Evolutionary conservation across 495 filamentous ascomycete genomes (phyloP).

Genomic region (Talaromyces wortmannii): DNA sequence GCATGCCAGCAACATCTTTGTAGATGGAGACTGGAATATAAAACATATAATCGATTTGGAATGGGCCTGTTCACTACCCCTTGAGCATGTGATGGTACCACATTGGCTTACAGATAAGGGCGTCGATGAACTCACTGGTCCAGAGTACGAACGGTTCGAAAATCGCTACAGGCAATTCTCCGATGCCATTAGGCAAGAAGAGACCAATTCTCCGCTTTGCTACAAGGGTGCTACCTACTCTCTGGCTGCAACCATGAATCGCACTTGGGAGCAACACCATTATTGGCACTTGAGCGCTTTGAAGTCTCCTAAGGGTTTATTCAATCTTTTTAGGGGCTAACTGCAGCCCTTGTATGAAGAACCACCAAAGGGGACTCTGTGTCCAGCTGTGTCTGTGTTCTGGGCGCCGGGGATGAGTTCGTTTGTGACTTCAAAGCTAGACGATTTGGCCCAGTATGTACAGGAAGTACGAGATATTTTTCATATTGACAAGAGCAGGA

Average conservation of each 20-base stretch:
- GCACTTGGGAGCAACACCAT: background rate
- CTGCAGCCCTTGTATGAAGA: background rate
- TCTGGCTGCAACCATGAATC: background rate
- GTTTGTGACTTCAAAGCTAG: background rate
- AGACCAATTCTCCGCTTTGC: background rate
- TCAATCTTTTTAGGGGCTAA: background rate
- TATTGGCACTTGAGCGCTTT: background rate
- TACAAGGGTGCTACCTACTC: background rate
- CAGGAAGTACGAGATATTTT: background rate
- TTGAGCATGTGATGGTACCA: constrained; percentile 2
- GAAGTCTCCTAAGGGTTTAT: background rate
- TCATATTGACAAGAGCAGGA: background rate
- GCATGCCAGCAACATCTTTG: constrained; percentile 19
- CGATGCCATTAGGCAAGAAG: background rate
- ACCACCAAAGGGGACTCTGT: background rate
- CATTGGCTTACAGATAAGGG: background rate
- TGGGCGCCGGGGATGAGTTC: background rate
- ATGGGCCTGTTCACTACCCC: constrained; percentile 18
- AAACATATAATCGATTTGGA: constrained; percentile 19
- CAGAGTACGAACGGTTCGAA: background rate
- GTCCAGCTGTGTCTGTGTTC: background rate
- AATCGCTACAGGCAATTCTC: background rate
- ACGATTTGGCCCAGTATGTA: background rate
- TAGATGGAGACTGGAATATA: constrained; percentile 15
- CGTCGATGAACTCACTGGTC: background rate